Conservation (phyloP, 2,329 filamentous ascomycete species). For the Talaromyces sp. region DNA sequence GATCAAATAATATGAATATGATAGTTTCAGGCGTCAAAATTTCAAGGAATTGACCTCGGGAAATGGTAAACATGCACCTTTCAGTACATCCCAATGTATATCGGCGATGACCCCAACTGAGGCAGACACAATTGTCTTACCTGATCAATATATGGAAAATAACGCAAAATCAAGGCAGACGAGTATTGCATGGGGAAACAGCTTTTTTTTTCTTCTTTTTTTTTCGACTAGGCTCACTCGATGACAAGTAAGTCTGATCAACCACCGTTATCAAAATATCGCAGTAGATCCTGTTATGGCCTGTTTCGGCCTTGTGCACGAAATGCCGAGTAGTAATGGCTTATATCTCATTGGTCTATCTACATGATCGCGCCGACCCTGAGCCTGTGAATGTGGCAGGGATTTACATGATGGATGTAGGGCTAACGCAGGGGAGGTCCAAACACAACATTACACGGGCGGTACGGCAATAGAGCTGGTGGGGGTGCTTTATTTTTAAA, state of each 20-base stretch:
- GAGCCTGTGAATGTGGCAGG: not conserved
- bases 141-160: not conserved
- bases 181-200: not conserved
- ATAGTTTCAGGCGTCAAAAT: not conserved
- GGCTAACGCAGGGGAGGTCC: not conserved
- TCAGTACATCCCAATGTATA: no score
- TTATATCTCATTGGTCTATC: not conserved
- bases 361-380: not conserved
- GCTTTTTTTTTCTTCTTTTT: not conserved
- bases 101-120: not conserved
- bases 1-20: not conserved
- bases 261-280: not conserved
- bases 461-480: not conserved
- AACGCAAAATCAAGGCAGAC: not conserved
- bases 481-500: not conserved
- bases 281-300: not conserved
- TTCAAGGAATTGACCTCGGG: not conserved
- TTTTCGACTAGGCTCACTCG: not conserved
- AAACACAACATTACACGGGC: not conserved
- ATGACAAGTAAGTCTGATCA: no score
- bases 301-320: not conserved
- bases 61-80: no score
- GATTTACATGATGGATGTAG: slow-evolving; percentile 1
- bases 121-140: slow-evolving; percentile 1
- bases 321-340: not conserved